phyloP scores from a whole-genome alignment of 371 early-diverging fungal species.

The Mortierella sp. region DNA sequence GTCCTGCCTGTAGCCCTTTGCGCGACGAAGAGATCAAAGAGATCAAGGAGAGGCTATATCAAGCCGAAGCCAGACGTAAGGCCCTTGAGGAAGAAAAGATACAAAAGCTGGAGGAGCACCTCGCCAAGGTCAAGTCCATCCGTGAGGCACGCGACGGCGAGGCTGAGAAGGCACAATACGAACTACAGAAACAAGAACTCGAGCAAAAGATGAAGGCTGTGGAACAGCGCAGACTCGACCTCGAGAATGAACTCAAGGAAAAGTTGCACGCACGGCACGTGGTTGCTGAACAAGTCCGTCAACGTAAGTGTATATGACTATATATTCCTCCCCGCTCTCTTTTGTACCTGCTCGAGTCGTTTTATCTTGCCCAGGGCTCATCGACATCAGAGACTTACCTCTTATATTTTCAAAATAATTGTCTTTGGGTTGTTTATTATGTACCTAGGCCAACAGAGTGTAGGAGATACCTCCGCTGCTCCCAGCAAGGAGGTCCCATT shows the following conservation, averaged over 20 bases:
- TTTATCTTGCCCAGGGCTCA: too few relatives aligned
- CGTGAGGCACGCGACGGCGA: conserved; percentile 30
- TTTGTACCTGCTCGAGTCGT: background rate
- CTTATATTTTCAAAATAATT: background rate
- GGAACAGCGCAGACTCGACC: conserved; percentile 40
- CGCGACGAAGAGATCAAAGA: conserved; percentile 48
- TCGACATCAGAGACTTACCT: too few relatives aligned
- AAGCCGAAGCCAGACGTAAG: conserved; percentile 45
- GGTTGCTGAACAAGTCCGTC: conserved; percentile 51
- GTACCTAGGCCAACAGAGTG: background rate
- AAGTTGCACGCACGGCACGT: conserved; percentile 40
- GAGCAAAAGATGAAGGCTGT: conserved; percentile 50
- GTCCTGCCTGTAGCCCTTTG: conserved; percentile 5
- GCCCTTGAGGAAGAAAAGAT: conserved; percentile 47
- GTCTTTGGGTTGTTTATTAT: conserved; percentile 60
- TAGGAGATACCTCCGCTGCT: too few relatives aligned
- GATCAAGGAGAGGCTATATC: conserved; percentile 43
- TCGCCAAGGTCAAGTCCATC: conserved; percentile 32
- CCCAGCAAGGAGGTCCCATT: too few relatives aligned
- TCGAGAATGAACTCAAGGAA: conserved; percentile 44
- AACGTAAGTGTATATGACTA: conserved; percentile 16
- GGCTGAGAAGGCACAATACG: conserved; percentile 33
- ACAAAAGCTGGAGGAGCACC: conserved; percentile 46
- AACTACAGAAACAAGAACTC: conserved; percentile 39
- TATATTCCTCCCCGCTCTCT: background rate